phyloP scores from a whole-genome alignment of 306 rosid species.

The Casuarina glauca region DNA sequence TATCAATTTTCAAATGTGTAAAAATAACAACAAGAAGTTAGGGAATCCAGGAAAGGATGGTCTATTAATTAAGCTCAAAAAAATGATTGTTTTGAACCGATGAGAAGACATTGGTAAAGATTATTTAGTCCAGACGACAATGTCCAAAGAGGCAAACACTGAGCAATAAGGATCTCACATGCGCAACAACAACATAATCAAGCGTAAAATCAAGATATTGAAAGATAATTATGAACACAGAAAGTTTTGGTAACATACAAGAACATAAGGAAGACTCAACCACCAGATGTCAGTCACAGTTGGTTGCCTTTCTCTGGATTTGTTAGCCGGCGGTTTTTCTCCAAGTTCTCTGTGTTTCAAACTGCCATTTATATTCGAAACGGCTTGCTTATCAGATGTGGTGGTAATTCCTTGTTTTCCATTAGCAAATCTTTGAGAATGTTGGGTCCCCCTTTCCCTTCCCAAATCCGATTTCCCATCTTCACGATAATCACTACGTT shows the following conservation, averaged over 20 bases:
- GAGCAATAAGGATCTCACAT: slow-evolving; percentile 1
- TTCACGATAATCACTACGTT: neutral
- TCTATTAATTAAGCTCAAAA: neutral
- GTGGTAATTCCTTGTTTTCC: slow-evolving; percentile 26
- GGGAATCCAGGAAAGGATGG: neutral
- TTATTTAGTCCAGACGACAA: neutral
- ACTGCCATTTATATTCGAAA: slow-evolving; percentile 31
- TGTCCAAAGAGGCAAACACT: neutral
- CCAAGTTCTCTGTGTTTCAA: slow-evolving; percentile 37
- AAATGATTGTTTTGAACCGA: neutral
- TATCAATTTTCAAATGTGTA: neutral
- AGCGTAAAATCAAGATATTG: neutral
- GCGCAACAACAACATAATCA: neutral
- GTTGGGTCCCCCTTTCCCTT: slow-evolving; percentile 31
- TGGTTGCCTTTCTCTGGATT: slow-evolving; percentile 36
- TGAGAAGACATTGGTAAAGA: slow-evolving; percentile 11
- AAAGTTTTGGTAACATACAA: slow-evolving; percentile 49
- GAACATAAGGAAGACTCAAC: slow-evolving; percentile 75
- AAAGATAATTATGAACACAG: neutral
- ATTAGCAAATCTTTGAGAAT: slow-evolving; percentile 19
- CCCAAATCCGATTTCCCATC: slow-evolving; percentile 15
- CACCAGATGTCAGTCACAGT: slow-evolving; percentile 61
- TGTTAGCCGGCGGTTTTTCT: slow-evolving; percentile 25
- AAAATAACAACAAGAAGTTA: neutral
- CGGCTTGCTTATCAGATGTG: slow-evolving; percentile 31